A percentile compares a stretch with the other conserved stretches of the same genome.
Evolutionary conservation across 2,329 filamentous ascomycete genomes (phyloP).

Genomic region (Penicillium psychrosexuale): DNA sequence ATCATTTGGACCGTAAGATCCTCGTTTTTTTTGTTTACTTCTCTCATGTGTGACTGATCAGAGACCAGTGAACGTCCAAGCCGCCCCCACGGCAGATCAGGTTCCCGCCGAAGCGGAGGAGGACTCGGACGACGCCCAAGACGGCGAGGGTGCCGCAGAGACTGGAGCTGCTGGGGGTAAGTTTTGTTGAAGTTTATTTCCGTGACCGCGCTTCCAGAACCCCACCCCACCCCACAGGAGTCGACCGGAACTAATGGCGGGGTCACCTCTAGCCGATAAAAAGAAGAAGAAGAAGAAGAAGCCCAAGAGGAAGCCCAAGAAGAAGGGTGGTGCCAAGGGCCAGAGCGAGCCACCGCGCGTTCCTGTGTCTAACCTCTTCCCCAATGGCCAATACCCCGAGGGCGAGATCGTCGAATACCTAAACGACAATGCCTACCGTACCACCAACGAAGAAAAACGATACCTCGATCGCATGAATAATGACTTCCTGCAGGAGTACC

Average conservation of each 20-base stretch:
- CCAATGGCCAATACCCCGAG: conserved; percentile 67
- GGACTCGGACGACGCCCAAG: conserved; percentile 55
- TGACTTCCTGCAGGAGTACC: conserved; percentile 76
- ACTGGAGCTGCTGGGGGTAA: conserved; percentile 38
- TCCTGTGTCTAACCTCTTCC: conserved; percentile 69
- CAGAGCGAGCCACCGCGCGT: conserved; percentile 78
- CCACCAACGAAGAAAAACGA: conserved; percentile 79
- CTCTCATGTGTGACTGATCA: conserved; percentile 18
- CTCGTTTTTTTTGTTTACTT: background rate
- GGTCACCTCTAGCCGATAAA: conserved; percentile 48
- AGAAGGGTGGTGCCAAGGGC: conserved; percentile 57
- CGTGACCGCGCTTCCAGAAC: background rate
- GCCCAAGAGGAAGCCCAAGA: conserved; percentile 73
- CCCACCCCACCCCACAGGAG: background rate
- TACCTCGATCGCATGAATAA: conserved; percentile 76
- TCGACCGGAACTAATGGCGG: conserved; percentile 2
- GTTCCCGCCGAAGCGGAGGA: conserved; percentile 50
- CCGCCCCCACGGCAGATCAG: conserved; percentile 30
- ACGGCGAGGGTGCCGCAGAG: conserved; percentile 44
- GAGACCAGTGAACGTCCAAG: conserved; percentile 40
- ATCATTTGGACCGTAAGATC: conserved; percentile 41
- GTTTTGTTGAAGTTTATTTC: conserved; percentile 4
- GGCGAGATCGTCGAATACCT: conserved; percentile 76
- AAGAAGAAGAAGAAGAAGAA: conserved; percentile 92
- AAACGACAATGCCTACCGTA: conserved; percentile 74